Percentiles rank a stretch among this genome's conserved stretches.
Evolutionary conservation across 108 stramenopile species (phyloP).

Genomic region (Skeletonema grethae): DNA sequence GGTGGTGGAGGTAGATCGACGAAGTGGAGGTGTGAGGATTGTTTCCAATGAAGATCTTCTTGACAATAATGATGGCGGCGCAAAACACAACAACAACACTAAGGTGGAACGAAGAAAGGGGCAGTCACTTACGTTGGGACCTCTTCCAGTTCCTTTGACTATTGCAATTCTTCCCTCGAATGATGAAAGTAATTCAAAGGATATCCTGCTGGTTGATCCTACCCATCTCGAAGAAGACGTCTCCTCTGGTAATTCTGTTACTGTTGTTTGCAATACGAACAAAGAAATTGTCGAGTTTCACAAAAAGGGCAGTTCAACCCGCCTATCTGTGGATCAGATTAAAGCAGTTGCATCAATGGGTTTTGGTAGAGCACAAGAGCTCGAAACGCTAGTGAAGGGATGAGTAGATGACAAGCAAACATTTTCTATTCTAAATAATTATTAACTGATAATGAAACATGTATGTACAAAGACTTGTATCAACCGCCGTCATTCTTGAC

Average conservation of each 20-base stretch:
- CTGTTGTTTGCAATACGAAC: constrained; percentile 38
- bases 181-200: background rate
- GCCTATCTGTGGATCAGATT: constrained; percentile 30
- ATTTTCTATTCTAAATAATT: background rate
- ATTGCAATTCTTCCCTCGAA: constrained; percentile 34
- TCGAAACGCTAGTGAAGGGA: constrained; percentile 23
- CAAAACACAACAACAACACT: background rate
- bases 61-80: background rate
- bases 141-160: constrained; percentile 35
- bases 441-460: background rate
- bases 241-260: constrained; percentile 30
- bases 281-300: constrained; percentile 35
- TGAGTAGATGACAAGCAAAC: constrained; percentile 1
- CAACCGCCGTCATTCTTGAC: background rate
- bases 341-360: constrained; percentile 36
- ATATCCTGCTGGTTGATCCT: constrained; percentile 39
- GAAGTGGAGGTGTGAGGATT: constrained; percentile 30
- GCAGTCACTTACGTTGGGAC: constrained; percentile 36
- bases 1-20: constrained; percentile 37
- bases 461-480: background rate
- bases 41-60: constrained; percentile 16
- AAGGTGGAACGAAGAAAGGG: constrained; percentile 24
- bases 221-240: constrained; percentile 46
- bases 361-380: constrained; percentile 37
- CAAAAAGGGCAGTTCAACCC: constrained; percentile 38